Base-by-base conservation (phyloP, 2,329 filamentous ascomycete species). In the Diaporthe australafricana region DNA sequence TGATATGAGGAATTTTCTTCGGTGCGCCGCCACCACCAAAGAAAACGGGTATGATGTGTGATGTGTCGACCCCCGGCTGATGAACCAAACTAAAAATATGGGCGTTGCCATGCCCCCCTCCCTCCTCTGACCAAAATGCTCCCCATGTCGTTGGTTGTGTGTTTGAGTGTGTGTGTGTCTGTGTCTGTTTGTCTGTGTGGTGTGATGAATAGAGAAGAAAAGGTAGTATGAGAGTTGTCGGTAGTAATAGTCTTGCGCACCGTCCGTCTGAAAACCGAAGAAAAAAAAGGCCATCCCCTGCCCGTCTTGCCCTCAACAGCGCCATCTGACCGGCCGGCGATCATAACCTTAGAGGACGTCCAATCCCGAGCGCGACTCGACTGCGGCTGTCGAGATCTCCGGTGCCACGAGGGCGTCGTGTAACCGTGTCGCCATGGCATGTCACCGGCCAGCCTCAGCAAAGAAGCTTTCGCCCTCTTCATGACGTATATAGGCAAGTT, bases 371-470 rank as follows among this genome's bases (percentile, higher is more conserved):
- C 50, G 47, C 63, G 47, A 62, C 40, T 68, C 50, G 55, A 45
- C 38, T 45, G 40, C 45, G 16, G 55, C 68, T n/a, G 71, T 60
- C 62, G 57, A 63, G 62, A 71, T 73, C 35, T 68, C 32, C 68
- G 48, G 68, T 68, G 68, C 75, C n/a, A 76, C 76, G 9, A 75
- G 74, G 62, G 74, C 38, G 25, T 78, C 20, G 76, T 76, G 32
- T 76, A 75, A 71, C 71, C 17, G 32, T 35, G 14, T 71, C 32
- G 63, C 38, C 48, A 45, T 52, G 71, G 55, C 53, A 68, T 52
- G 67, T 25, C 55, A 52, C 63, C 42, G 50, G 16, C 68, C 62
- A 30, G 63, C 27, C 45, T 63, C 32, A 53, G 42, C 45, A 50
- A n/a, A 22, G 14, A 47, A 68, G 35, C 27, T 47, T 17, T 57